Base-by-base conservation (phyloP, 2,329 filamentous ascomycete genomes). In the Aspergillus neotritici region DNA sequence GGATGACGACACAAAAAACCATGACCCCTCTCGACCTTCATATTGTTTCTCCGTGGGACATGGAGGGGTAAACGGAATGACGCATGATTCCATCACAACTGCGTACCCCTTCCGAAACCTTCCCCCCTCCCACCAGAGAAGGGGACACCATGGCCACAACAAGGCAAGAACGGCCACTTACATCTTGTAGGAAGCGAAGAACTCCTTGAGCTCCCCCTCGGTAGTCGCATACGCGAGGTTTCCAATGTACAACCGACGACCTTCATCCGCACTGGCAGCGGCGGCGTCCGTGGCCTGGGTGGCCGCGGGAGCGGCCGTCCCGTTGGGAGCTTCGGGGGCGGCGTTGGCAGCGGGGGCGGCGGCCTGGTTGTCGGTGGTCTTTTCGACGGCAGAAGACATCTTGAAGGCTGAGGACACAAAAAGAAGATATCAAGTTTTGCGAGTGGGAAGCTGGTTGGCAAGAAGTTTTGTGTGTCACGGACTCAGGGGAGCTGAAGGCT, bases 211-310 rank as follows among this genome's bases (percentile, higher is more conserved):
- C 84, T 96, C 89, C 85, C 87, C 93, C 87, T 97, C 93, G 73
- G 89, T 95, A 84, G 93, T 97, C 84, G 91, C 90, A 74, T 98
- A 98, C 67, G 93, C 93, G 83, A 98, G 87, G 81, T 98, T 98
- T 80, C 93, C 93, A 79, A 98, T 97, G 79, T 98, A 98, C 66
- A 98, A 86, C 78, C 93, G 88, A 79, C 93, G 88, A 73, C 93
- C 91, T 80, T 98, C 93, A 74, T 91, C 90, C 73, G 93, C 93
- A 77, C 89, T 95, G 75, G 89, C 88, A 72, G 93, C 84, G 68
- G 93, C 89, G 71, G 90, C 89, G 72, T 95, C 89, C 69, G 87
- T 54, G 31, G 60, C 85, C 74, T 86, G 80, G 63, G 84, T 78
- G 65, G 80, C 75, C 73, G 86, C 79, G 67, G 82, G 81, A 56